These are phyloP conservation scores for Globisporangium abappressorium DNA, from an alignment of 352 stramenopile genomes.

Conservation along the genomic window DNA sequence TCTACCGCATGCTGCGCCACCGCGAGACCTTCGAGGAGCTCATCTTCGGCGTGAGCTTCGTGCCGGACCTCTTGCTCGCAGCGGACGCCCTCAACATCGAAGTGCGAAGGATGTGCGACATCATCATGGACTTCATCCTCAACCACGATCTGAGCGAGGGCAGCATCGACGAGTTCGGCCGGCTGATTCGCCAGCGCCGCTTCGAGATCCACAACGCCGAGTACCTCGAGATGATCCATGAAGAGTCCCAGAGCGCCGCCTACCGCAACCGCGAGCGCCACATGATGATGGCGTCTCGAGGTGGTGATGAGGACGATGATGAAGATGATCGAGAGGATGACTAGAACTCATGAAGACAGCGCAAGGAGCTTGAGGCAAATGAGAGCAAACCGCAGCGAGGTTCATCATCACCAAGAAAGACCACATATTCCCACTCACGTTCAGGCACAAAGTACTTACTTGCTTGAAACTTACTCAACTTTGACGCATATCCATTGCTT, in stretches of 20 bases:
- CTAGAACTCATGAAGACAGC: neutral
- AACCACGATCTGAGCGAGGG: constrained; percentile 71
- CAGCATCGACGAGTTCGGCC: constrained; percentile 65
- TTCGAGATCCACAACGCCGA: constrained; percentile 89
- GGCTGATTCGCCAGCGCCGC: constrained; percentile 73
- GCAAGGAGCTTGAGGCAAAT: neutral
- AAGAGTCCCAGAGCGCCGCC: constrained; percentile 36
- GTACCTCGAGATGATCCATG: constrained; percentile 84
- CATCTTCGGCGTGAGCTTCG: constrained; percentile 66
- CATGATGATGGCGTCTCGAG: constrained; percentile 12
- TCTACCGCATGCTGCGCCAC: constrained; percentile 76
- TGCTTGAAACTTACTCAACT: neutral
- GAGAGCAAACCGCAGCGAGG: neutral
- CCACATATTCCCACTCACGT: neutral
- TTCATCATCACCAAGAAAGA: neutral
- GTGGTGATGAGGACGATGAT: neutral
- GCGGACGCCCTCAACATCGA: constrained; percentile 78
- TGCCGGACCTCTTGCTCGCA: constrained; percentile 75
- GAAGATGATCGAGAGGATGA: neutral
- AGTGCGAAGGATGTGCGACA: constrained; percentile 82
- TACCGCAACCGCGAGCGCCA: constrained; percentile 15
- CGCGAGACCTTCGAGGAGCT: constrained; percentile 80
- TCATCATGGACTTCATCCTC: constrained; percentile 84
- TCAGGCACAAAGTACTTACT: neutral
- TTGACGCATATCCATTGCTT: neutral